These are phyloP conservation scores for Diaporthe vexans DNA, from an alignment of 2,329 filamentous ascomycete genomes.

Conservation along the genomic window DNA sequence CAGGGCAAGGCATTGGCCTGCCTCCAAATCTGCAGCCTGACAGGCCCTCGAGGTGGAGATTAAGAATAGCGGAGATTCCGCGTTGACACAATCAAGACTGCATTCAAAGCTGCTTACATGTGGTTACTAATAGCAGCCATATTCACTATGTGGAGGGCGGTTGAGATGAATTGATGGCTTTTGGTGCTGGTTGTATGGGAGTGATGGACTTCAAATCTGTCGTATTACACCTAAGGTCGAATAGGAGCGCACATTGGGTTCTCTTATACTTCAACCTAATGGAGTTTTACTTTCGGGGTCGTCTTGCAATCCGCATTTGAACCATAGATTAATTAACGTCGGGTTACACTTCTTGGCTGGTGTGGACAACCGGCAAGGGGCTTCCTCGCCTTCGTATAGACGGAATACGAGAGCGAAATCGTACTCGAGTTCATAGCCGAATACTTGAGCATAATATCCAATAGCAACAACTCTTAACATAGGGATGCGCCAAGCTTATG, in stretches of 20 bases:
- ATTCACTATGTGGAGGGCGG: neutral
- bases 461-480: neutral
- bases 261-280: neutral
- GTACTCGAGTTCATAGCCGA: neutral
- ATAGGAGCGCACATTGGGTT: neutral
- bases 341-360: neutral
- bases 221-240: neutral
- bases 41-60: neutral
- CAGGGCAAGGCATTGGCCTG: neutral
- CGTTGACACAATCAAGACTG: neutral
- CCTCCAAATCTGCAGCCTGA: neutral
- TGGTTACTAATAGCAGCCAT: slow-evolving; percentile 39
- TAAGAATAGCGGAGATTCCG: neutral
- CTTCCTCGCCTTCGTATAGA: neutral
- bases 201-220: neutral
- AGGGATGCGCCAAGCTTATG: neutral
- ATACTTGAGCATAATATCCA: neutral
- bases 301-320: neutral
- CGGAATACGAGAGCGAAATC: slow-evolving; percentile 18
- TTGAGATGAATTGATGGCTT: no score
- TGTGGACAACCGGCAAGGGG: neutral
- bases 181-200: no score
- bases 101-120: neutral
- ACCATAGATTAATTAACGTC: neutral
- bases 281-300: neutral